Conservation (phyloP, 2,329 filamentous ascomycete genomes). For the Triangularia verruculosa region DNA sequence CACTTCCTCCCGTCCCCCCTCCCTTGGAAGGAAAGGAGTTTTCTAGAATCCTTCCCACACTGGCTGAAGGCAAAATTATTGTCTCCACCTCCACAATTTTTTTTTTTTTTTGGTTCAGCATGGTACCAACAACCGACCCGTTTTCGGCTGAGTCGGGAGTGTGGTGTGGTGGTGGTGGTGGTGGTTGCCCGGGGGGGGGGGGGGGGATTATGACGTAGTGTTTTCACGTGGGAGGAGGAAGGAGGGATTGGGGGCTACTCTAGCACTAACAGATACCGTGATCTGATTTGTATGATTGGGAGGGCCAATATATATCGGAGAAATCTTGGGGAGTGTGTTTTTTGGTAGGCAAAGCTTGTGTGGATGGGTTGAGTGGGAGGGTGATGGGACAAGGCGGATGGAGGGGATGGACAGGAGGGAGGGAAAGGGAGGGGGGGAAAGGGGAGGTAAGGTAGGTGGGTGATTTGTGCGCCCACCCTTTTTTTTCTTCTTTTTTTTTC, state of each 20-base stretch:
- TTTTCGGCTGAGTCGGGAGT: slow-evolving; percentile 20
- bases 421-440: neutral
- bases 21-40: neutral
- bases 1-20: neutral
- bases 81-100: slow-evolving; percentile 23
- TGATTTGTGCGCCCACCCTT: neutral
- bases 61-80: too few species aligned
- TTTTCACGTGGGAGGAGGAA: too few species aligned
- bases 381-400: neutral
- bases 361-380: neutral
- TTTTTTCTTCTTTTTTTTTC: too few species aligned
- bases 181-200: neutral
- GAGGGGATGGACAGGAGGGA: neutral
- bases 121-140: too few species aligned
- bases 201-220: neutral
- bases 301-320: too few species aligned
- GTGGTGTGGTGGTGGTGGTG: neutral
- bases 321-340: too few species aligned
- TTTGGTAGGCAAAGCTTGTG: too few species aligned
- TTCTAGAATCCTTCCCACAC: slow-evolving; percentile 24
- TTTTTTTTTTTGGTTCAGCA: too few species aligned
- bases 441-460: neutral
- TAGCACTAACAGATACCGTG: too few species aligned
- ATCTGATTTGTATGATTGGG: too few species aligned
- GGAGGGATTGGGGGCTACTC: too few species aligned